Conservation (phyloP, 163 green algal genomes). For the Chloromonas sp. region DNA sequence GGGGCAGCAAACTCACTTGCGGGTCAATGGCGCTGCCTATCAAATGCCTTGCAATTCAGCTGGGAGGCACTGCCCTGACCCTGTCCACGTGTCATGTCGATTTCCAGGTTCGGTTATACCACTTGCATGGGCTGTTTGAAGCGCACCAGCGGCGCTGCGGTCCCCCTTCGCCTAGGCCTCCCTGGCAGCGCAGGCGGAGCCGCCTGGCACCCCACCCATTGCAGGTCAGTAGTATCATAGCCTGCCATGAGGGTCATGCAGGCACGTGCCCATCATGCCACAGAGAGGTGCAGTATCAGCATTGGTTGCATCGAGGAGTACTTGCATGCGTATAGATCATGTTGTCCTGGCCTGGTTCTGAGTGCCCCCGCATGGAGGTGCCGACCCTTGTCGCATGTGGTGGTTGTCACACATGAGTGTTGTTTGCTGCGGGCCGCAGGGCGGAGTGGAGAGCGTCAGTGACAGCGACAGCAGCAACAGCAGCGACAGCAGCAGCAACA, state of each 20-base stretch:
- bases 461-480: not conserved
- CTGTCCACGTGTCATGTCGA: not conserved
- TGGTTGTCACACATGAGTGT: too few relatives aligned
- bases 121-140: slow-evolving; percentile 19
- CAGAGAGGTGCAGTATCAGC: not conserved
- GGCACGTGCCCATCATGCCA: not conserved
- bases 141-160: not conserved
- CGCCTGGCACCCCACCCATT: not conserved
- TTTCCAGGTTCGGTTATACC: slow-evolving; percentile 46
- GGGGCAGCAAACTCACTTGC: too few relatives aligned
- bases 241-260: not conserved
- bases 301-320: not conserved
- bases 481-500: not conserved
- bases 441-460: not conserved
- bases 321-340: too few relatives aligned
- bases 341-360: too few relatives aligned
- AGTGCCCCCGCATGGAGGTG: too few relatives aligned
- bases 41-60: too few relatives aligned
- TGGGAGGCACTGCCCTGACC: too few relatives aligned
- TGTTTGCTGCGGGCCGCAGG: too few relatives aligned
- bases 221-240: not conserved
- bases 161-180: not conserved
- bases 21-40: too few relatives aligned
- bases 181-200: not conserved
- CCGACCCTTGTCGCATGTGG: too few relatives aligned